phyloP scores from a whole-genome alignment of 768 basidiomycete species.

The Omphalotus guepiniiformis region DNA sequence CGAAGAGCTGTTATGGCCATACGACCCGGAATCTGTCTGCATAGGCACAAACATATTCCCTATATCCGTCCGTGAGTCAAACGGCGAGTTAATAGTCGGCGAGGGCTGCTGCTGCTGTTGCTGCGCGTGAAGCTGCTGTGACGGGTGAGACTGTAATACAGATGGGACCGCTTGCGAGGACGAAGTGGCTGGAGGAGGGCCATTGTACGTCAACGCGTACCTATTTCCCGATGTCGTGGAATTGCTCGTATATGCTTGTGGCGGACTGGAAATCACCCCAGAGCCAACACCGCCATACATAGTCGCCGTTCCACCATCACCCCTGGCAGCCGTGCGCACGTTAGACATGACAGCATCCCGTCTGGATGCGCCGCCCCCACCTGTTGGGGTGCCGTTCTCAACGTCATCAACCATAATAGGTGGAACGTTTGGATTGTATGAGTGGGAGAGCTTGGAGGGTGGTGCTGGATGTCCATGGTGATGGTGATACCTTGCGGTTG shows the following conservation, averaged over 20 bases:
- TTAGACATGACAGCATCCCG: constrained; percentile 81
- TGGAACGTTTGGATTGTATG: constrained; percentile 47
- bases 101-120: constrained; percentile 29
- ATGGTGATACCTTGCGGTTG: constrained; percentile 22
- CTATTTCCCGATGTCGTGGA: constrained; percentile 54
- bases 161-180: constrained; percentile 3
- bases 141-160: constrained; percentile 2
- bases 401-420: constrained; percentile 65
- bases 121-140: constrained; percentile 23
- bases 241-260: constrained; percentile 62
- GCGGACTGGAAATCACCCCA: constrained; percentile 67
- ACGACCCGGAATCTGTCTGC: constrained; percentile 56
- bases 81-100: constrained; percentile 37
- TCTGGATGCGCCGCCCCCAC: constrained; percentile 27
- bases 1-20: not conserved
- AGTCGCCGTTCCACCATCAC: constrained; percentile 34
- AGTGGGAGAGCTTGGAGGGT: constrained; percentile 60
- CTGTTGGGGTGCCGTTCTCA: constrained; percentile 28
- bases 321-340: constrained; percentile 60
- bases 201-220: constrained; percentile 49
- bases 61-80: constrained; percentile 64
- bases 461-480: constrained; percentile 40
- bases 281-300: constrained; percentile 38
- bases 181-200: constrained; percentile 20
- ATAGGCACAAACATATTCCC: constrained; percentile 73